Base-by-base conservation (phyloP, 441 rosid genomes). In the Adansonia gregorii region DNA sequence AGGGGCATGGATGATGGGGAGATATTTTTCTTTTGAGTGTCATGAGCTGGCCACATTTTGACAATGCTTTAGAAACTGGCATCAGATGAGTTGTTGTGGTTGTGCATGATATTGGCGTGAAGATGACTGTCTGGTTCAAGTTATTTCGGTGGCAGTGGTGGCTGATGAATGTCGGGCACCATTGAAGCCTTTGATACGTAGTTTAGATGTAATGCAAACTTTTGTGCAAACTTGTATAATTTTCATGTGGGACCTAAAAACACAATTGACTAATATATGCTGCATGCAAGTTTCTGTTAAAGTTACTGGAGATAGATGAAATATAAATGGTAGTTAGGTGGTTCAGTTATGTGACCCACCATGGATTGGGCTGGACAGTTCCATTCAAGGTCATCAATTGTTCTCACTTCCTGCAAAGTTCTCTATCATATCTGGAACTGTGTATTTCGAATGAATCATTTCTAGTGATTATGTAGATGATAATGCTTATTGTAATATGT, bases 251-350 rank as follows among this genome's bases (percentile, higher is more conserved):
- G 55, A 46, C 55, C 72, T 46, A 63, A 65, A 39, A 65, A 15
- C 22, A n/a, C 49, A 65, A 15, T 65, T 65, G 69, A 9, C 22
- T 65, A 67, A 67, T 20, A 9, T 19, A 46, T 48, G 31, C 39
- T 48, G 39, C 72, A 20, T 27, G 72, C 55, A 67, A 67, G 55
- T 64, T 64, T 63, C 45, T 10, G 43, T 64, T 35, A 64, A 64
- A 10, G 68, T 46, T 15, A n/a, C 46, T 8, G 48, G 68, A 64
- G 7, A 31, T 7, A 31, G 45, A 63, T 6, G 60, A 63, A 31
- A 63, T 63, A 63, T 12, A 63, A 63, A 63, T 63, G 67, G 19
- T 63, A 63, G 67, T 67, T 67, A 43, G 71, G 24, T 67, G 71
- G 11, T 67, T 67, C 31, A 9, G 31, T 43, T 27, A 43, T 43